Base-by-base conservation (phyloP, 1,284 basidiomycete genomes). In the Jaminaea rosea region DNA sequence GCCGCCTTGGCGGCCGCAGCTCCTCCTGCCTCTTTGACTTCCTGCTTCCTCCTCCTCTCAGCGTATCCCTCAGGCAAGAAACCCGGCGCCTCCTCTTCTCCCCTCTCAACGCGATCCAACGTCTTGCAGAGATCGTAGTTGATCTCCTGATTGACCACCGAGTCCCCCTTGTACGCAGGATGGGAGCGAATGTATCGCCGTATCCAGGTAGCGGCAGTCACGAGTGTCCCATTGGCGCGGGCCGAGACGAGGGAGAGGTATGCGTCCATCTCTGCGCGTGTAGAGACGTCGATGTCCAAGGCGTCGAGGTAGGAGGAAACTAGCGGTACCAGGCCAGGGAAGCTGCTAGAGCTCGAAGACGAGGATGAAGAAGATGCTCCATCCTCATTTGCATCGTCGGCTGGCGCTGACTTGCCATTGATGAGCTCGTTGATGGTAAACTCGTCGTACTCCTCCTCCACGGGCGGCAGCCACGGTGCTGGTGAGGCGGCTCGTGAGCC, bases 341-440 rank as follows among this genome's bases (percentile, higher is more conserved):
- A 96, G n/a, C n/a, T n/a, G n/a, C n/a, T n/a, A n/a, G n/a, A n/a
- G n/a, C n/a, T n/a, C n/a, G n/a, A n/a, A n/a, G n/a, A n/a, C n/a
- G n/a, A n/a, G n/a, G n/a, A n/a, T n/a, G n/a, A n/a, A n/a, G n/a
- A n/a, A 17, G 76, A 71, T 39, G 77, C 76, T 21, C 80, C 81
- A 80, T 87, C 54, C 29, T 56, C 59, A 15, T 39, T 49, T 31
- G 46, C 27, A 21, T 47, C 46, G 24, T 44, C 41, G n/a, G 45
- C 27, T 15, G 29, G 29, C 15, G 29, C 29, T n/a, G 32, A 28
- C 21, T 86, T 88, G 17, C 94, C 94, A 68, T 88, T 89, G 76
- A 98, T 87, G 44, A 98, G 87, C 77, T 98, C 90, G 62, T 89
- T 79, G 73, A 97, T 80, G 0, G 86, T 83, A 84, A 93, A 92